phyloP scores from a whole-genome alignment of 2,329 filamentous ascomycete genomes.

The Paraphaeosphaeria minitans region DNA sequence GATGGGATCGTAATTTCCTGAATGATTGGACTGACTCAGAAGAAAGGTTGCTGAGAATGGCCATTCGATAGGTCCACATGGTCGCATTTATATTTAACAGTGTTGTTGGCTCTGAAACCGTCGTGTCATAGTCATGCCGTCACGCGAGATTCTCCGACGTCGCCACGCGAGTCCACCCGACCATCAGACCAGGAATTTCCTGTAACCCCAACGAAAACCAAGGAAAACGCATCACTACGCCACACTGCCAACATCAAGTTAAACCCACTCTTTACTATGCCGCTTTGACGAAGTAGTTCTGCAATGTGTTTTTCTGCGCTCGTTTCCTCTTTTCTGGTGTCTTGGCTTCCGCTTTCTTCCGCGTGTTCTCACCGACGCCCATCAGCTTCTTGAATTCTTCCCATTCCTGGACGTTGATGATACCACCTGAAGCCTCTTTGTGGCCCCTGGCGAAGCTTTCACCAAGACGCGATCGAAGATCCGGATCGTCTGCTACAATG shows the following conservation, averaged over 20 bases:
- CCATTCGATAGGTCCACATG: not conserved
- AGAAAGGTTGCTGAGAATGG: not conserved
- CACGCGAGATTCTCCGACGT: constrained; percentile 7
- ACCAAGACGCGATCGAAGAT: constrained; percentile 58
- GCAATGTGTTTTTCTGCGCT: constrained; percentile 40
- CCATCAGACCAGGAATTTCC: constrained; percentile 7
- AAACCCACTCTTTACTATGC: not conserved
- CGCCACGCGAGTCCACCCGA: constrained; percentile 8
- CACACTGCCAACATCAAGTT: not conserved
- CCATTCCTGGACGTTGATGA: constrained; percentile 65
- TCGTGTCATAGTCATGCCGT: constrained; percentile 7
- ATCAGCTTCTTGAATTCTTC: constrained; percentile 67
- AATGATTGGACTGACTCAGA: not conserved
- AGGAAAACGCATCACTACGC: not conserved
- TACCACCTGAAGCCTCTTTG: constrained; percentile 70
- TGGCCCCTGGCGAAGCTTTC: constrained; percentile 70
- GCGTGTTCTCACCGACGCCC: constrained; percentile 62
- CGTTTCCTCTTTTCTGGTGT: constrained; percentile 34
- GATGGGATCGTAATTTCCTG: not conserved
- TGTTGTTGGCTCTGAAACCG: not conserved
- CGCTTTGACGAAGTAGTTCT: constrained; percentile 39
- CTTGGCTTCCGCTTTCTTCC: constrained; percentile 43
- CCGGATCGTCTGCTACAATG: constrained; percentile 51
- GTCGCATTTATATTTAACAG: not conserved
- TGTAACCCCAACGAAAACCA: not conserved